Conservation (phyloP, 306 rosid species). For the Clitoria ternatea region DNA sequence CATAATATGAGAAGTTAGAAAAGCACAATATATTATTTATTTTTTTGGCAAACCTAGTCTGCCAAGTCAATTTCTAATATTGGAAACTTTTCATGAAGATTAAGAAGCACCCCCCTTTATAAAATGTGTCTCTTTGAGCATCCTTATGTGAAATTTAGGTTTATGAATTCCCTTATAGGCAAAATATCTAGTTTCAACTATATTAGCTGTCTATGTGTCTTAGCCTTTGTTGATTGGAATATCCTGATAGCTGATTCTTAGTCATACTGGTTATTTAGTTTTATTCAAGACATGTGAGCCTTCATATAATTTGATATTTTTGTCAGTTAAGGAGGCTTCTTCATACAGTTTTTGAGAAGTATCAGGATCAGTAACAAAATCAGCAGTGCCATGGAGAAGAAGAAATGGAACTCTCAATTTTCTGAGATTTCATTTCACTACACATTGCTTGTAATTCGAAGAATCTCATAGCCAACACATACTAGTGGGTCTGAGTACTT, state of each 20-base stretch:
- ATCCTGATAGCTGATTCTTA: background rate
- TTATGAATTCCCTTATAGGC: no score
- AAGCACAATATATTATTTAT: no score
- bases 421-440: constrained; percentile 65
- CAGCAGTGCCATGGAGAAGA: constrained; percentile 86
- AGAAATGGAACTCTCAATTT: constrained; percentile 69
- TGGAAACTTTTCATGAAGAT: no score
- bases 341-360: constrained; percentile 64
- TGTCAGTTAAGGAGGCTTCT: constrained; percentile 76
- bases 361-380: constrained; percentile 71
- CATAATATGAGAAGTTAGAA: no score
- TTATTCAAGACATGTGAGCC: constrained; percentile 90
- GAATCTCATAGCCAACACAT: constrained; percentile 79
- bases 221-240: background rate
- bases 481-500: constrained; percentile 92
- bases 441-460: constrained; percentile 56
- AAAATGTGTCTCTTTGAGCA: no score
- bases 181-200: background rate
- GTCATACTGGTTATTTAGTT: no score
- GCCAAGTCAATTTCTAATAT: no score
- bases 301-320: constrained; percentile 61
- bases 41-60: no score
- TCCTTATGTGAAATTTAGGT: no score
- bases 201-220: background rate
- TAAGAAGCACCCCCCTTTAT: no score